Evolutionary conservation across 371 early-diverging fungal species (phyloP).

Genomic region (Phascolomyces articulosus): DNA sequence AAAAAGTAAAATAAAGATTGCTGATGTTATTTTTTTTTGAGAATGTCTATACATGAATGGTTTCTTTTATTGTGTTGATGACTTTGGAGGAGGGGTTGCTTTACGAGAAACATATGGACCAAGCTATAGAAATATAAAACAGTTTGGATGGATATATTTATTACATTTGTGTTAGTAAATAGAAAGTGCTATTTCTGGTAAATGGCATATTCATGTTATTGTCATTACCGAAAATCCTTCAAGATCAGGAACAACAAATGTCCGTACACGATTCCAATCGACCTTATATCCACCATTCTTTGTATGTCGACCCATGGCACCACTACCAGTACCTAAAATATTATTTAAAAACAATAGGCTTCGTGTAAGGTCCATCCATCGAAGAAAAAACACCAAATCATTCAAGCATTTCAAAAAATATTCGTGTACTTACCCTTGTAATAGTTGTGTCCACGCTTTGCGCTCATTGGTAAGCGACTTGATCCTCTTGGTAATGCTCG

Average conservation of each 20-base stretch:
- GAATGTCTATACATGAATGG: neutral
- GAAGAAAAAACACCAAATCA: no score
- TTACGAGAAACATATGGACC: conserved; percentile 74
- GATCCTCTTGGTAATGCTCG: conserved; percentile 76
- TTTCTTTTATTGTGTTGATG: conserved; percentile 2
- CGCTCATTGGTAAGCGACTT: conserved; percentile 72
- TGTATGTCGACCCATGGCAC: conserved; percentile 85
- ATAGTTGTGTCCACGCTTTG: conserved; percentile 82
- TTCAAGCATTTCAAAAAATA: no score
- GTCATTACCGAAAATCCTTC: conserved; percentile 64
- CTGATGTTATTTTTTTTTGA: no score
- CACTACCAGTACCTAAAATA: conserved; percentile 73
- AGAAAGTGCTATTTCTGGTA: no score
- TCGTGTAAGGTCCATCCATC: no score
- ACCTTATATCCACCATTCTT: conserved; percentile 77
- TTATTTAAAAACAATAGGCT: neutral
- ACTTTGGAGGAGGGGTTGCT: conserved; percentile 24
- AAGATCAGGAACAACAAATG: conserved; percentile 82
- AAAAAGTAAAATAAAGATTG: no score
- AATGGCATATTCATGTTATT: no score
- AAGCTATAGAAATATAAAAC: conserved; percentile 41
- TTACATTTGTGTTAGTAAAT: neutral
- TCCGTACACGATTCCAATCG: conserved; percentile 77
- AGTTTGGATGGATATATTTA: no score
- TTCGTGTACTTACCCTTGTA: conserved; percentile 68